Conservation (phyloP, 257 asterid species). For the Ilex aquifolium region DNA sequence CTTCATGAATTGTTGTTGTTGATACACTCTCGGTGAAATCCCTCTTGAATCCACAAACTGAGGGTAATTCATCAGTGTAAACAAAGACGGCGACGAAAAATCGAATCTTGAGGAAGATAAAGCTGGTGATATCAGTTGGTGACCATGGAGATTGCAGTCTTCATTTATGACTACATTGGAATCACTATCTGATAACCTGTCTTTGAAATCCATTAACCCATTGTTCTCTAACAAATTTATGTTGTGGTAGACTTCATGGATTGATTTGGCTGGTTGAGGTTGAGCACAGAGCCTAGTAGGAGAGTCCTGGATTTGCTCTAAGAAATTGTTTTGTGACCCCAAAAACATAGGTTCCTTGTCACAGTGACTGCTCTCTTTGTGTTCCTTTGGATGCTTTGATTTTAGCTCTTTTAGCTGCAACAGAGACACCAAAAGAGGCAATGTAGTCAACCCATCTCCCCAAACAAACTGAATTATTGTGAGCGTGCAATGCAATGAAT, state of each 20-base stretch:
- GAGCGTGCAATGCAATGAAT: neutral
- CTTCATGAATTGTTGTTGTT: conserved; percentile 17
- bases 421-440: neutral
- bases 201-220: conserved; percentile 22
- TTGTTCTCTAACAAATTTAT: conserved; percentile 2
- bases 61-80: conserved; percentile 17
- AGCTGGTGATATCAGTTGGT: neutral
- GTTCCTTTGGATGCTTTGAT: conserved; percentile 28
- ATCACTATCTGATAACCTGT: conserved; percentile 38
- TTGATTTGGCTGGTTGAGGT: neutral
- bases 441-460: neutral
- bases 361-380: conserved; percentile 7
- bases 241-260: conserved; percentile 2
- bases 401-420: conserved; percentile 32
- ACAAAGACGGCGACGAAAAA: conserved; percentile 12
- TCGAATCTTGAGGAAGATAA: conserved; percentile 1
- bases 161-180: conserved; percentile 32
- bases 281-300: neutral
- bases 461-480: neutral
- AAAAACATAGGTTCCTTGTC: conserved; percentile 3
- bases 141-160: conserved; percentile 14
- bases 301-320: too few species aligned
- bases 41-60: conserved; percentile 20
- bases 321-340: neutral
- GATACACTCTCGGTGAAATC: conserved; percentile 6